phyloP scores from a whole-genome alignment of 2,329 filamentous ascomycete species.

The Calonectria naviculata region DNA sequence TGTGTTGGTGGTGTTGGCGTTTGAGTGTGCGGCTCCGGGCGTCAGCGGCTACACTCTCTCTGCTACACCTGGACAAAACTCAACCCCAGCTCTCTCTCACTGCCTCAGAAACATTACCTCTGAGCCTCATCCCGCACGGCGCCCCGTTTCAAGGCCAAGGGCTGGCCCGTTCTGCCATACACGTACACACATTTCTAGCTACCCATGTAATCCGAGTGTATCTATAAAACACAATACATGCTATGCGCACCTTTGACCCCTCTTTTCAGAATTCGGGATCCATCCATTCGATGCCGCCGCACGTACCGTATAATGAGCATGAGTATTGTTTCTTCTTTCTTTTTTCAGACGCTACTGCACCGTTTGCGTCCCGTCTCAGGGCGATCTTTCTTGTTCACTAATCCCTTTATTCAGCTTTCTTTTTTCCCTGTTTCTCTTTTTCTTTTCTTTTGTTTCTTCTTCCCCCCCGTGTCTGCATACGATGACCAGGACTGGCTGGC shows the following conservation, averaged over 20 bases:
- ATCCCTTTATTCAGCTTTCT: no score
- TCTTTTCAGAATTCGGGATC: background rate
- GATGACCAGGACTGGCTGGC: background rate
- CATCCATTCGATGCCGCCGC: background rate
- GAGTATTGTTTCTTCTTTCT: background rate
- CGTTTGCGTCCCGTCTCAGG: no score
- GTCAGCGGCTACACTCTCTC: background rate
- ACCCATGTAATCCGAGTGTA: constrained; percentile 5
- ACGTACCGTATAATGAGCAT: background rate
- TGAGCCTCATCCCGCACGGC: background rate
- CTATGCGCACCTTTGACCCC: background rate
- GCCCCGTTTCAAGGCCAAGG: background rate
- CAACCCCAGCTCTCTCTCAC: background rate
- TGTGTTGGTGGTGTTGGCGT: background rate
- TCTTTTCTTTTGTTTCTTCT: background rate
- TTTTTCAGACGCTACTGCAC: no score
- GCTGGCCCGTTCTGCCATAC: background rate
- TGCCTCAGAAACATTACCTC: background rate
- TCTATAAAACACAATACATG: background rate
- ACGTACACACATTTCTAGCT: background rate
- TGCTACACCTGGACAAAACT: background rate
- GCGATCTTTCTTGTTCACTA: no score
- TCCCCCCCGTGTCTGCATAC: background rate
- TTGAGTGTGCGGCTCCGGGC: background rate
- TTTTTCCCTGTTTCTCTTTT: no score